phyloP scores from a whole-genome alignment of 2,329 filamentous ascomycete species.

The Curvularia hawaiiensis region DNA sequence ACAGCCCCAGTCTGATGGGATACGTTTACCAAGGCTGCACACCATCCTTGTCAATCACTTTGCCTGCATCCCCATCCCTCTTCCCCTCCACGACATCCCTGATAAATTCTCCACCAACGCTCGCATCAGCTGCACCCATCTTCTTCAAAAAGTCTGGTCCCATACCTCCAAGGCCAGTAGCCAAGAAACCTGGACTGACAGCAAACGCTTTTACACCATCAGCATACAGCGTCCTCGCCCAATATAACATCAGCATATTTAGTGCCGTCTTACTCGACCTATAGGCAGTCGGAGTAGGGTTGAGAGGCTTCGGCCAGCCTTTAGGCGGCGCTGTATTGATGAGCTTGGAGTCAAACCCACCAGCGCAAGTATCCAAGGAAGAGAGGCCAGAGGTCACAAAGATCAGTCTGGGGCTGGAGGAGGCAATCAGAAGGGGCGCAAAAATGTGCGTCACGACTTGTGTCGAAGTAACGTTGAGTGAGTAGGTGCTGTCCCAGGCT shows the following conservation, averaged over 20 bases:
- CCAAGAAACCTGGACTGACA: constrained; percentile 55
- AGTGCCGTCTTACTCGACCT: constrained; percentile 53
- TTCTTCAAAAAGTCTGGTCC: constrained; percentile 41
- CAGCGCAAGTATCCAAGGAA: constrained; percentile 41
- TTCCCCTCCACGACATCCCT: constrained; percentile 49
- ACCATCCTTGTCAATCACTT: constrained; percentile 43
- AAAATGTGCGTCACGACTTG: constrained; percentile 45
- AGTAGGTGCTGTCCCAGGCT: constrained; percentile 45
- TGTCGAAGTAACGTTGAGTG: constrained; percentile 48
- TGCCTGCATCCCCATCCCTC: constrained; percentile 47
- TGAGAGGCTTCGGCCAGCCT: constrained; percentile 55
- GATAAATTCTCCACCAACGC: constrained; percentile 46
- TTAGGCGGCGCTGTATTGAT: constrained; percentile 34
- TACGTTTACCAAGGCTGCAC: constrained; percentile 46
- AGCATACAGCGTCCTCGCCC: constrained; percentile 53
- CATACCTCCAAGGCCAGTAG: constrained; percentile 50
- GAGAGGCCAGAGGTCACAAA: constrained; percentile 52
- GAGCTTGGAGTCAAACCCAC: constrained; percentile 32
- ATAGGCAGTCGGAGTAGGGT: constrained; percentile 43
- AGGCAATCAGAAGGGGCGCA: constrained; percentile 47
- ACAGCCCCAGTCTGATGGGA: background rate
- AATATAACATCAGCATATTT: constrained; percentile 58
- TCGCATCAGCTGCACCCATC: constrained; percentile 47
- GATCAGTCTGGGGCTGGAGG: constrained; percentile 42
- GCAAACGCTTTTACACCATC: constrained; percentile 54